Conservation (phyloP, 1,139 yeast species). For the Magnusiomyces tetraspermus region DNA sequence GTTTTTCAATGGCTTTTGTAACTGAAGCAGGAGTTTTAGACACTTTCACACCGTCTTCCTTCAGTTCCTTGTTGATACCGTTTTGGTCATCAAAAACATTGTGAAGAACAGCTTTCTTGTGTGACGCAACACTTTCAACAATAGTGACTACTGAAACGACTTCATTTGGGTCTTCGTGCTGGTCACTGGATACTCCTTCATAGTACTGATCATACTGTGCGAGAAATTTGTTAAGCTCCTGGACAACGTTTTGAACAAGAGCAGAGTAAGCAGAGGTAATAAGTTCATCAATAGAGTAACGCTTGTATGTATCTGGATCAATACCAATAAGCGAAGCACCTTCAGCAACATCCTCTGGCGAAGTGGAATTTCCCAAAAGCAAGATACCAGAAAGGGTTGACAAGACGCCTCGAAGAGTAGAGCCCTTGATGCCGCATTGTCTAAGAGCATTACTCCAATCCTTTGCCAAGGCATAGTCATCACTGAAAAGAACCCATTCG, state of each 20-base stretch:
- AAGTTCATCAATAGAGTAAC: slow-evolving; percentile 28
- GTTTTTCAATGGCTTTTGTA: slow-evolving; percentile 20
- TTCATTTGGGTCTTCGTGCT: slow-evolving; percentile 25
- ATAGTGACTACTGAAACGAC: slow-evolving; percentile 32
- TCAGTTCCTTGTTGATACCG: slow-evolving; percentile 34
- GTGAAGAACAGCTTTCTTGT: slow-evolving; percentile 23
- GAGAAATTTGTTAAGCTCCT: slow-evolving; percentile 30
- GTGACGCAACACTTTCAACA: slow-evolving; percentile 28
- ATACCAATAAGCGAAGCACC: slow-evolving; percentile 36
- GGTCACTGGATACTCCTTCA: slow-evolving; percentile 16
- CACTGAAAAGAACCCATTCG: slow-evolving; percentile 32
- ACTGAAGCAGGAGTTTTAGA: slow-evolving; percentile 30
- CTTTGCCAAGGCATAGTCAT: slow-evolving; percentile 33
- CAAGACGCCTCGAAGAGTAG: slow-evolving; percentile 29
- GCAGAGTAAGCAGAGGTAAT: slow-evolving; percentile 30
- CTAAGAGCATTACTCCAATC: slow-evolving; percentile 36
- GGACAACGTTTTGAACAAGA: slow-evolving; percentile 29
- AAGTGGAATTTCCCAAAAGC: slow-evolving; percentile 30
- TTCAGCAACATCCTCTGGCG: slow-evolving; percentile 31
- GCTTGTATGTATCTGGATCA: slow-evolving; percentile 26
- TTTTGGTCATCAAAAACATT: slow-evolving; percentile 32
- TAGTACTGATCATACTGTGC: slow-evolving; percentile 23
- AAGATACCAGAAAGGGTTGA: slow-evolving; percentile 34
- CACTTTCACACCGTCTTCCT: slow-evolving; percentile 32
- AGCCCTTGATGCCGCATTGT: slow-evolving; percentile 31